These are phyloP conservation scores for Petasospora fabianii DNA, from an alignment of 1,139 yeast species.

Conservation along the genomic window DNA sequence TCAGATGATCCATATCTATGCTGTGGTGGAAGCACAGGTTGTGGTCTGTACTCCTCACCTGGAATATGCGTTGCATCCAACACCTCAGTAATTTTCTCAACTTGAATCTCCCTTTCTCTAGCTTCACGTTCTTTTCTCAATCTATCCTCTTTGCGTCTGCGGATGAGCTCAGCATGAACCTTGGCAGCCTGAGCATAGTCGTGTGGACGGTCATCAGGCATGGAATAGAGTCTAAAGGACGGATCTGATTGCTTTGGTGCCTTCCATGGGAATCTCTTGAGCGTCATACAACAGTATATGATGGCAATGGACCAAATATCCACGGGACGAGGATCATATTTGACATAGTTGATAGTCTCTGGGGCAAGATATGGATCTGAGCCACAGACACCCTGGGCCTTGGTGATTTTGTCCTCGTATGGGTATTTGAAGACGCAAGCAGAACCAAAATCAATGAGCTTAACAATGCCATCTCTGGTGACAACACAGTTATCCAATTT, in stretches of 20 bases:
- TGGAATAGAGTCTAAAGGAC: slow-evolving; percentile 62
- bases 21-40: neutral
- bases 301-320: slow-evolving; percentile 97
- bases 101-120: slow-evolving; percentile 19
- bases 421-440: slow-evolving; percentile 95
- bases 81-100: slow-evolving; percentile 15
- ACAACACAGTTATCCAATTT: slow-evolving; percentile 94
- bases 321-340: slow-evolving; percentile 89
- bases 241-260: slow-evolving; percentile 86
- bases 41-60: slow-evolving; percentile 11
- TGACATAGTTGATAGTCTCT: slow-evolving; percentile 69
- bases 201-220: slow-evolving; percentile 40
- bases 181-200: slow-evolving; percentile 45
- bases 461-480: slow-evolving; percentile 78
- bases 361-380: slow-evolving; percentile 98
- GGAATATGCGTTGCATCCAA: slow-evolving; percentile 18
- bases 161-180: slow-evolving; percentile 42
- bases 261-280: slow-evolving; percentile 96
- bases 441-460: slow-evolving; percentile 93
- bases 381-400: slow-evolving; percentile 93
- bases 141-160: slow-evolving; percentile 35
- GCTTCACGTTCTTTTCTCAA: slow-evolving; percentile 21
- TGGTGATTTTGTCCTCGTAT: slow-evolving; percentile 70
- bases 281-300: slow-evolving; percentile 92
- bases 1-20: neutral